These are phyloP conservation scores for Thielaviopsis ethacetica DNA, from an alignment of 2,329 filamentous ascomycete species.

Conservation along the genomic window DNA sequence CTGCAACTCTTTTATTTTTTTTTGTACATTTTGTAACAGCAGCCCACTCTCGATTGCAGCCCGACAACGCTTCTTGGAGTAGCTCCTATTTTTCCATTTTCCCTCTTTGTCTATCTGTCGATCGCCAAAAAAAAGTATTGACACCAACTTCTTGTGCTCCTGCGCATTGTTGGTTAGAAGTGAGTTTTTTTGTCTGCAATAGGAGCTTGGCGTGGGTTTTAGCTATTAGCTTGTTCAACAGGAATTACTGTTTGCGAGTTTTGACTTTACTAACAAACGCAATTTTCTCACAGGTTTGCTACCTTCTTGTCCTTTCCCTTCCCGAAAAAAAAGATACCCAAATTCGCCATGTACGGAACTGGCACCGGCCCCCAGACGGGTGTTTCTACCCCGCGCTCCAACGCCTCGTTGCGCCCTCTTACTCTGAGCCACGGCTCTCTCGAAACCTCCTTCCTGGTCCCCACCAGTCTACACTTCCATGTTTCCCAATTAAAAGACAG, in stretches of 20 bases:
- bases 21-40: background rate
- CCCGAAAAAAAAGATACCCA: constrained; percentile 8
- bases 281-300: background rate
- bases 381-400: constrained; percentile 89
- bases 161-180: background rate
- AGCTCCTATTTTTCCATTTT: background rate
- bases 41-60: background rate
- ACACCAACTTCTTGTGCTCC: background rate
- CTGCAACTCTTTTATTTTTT: background rate
- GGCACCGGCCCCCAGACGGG: constrained; percentile 79
- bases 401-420: constrained; percentile 79
- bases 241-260: background rate
- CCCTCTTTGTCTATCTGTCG: background rate
- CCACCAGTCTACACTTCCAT: constrained; percentile 89
- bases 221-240: background rate
- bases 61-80: background rate
- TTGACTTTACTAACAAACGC: background rate
- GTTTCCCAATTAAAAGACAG: constrained; percentile 85
- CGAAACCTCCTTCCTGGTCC: constrained; percentile 90
- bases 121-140: background rate
- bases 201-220: background rate
- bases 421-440: constrained; percentile 85
- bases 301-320: background rate
- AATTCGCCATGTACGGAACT: constrained; percentile 66
- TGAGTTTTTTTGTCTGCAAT: background rate